Evolutionary conservation across 441 rosid species (phyloP), one percentile per base, ranked within the genome.

Genomic region (Jatropha podagrica): DNA sequence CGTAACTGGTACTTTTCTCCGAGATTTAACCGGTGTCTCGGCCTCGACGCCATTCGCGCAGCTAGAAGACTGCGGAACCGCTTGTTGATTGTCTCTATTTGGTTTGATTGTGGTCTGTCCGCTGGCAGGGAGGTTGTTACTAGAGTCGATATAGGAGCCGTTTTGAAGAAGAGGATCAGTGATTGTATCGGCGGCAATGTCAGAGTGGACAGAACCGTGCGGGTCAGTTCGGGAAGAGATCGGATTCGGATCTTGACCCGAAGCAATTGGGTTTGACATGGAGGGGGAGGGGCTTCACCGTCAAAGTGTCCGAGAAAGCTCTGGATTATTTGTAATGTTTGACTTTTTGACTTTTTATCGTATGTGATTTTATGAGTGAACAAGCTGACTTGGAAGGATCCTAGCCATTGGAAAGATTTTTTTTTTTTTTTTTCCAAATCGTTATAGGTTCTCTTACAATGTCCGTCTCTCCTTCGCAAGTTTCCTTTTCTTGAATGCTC

Each of bases 101-200:
- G 63, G 59, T 61, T 60, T 55, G 46, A 3, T 26, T 63, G 73
- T 70, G 77, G 75, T 72, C 64, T 54, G 79, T 23, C 27, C 80
- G 75, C 41, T 51, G 73, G 79, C 3, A 42, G 69, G 4, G 41
- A 32, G 17, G 74, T 12, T 54, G 52, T 46, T 64, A 23, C 12
- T 42, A 15, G 75, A 56, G 42, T 76, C 74, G 60, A 82, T 81
- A 81, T 76, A 87, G 61, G 80, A 77, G 68, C 88, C 84, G 38
- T 81, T 62, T 41, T 17, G 73, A 44, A 84, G 86, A 5, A 82
- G 85, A 56, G 86, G 86, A 75, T 85, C 86, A 51, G 78, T 9
- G 26, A 26, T 1, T 0, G 40, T 26, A 59, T 26, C 52, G 59
- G 77, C 67, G 71, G 55, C 52, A 40, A 64, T 49, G 51, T 11